phyloP scores from a whole-genome alignment of 192 early-diverging fungal genomes.

The Coemansia erecta region DNA sequence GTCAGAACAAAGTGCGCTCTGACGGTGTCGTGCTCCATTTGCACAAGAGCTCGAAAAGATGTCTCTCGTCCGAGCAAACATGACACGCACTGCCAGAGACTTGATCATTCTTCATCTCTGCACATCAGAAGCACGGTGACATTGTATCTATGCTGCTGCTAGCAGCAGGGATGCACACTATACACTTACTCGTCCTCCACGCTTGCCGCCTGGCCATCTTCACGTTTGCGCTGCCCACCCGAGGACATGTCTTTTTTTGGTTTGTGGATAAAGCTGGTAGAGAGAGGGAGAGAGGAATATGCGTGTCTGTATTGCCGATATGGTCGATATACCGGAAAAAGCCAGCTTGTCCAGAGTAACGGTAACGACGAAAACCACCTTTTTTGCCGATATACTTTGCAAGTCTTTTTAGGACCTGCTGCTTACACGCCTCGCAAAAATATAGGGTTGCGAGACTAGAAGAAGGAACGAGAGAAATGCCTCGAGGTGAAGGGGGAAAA shows the following conservation, averaged over 20 bases:
- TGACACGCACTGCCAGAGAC: neutral
- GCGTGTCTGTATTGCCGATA: slow-evolving; percentile 11
- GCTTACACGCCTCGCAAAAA: too few species aligned
- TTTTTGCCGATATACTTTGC: too few species aligned
- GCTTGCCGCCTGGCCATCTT: slow-evolving; percentile 15
- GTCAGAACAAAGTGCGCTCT: too few species aligned
- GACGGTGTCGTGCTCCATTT: too few species aligned
- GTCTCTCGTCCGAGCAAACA: too few species aligned
- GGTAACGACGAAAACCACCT: neutral
- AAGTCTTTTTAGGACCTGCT: too few species aligned
- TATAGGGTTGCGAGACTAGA: slow-evolving; percentile 6
- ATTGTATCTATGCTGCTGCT: neutral
- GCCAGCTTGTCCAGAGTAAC: neutral
- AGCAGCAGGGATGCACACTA: slow-evolving; percentile 9
- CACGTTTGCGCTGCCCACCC: slow-evolving; percentile 20
- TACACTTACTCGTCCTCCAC: slow-evolving; percentile 45
- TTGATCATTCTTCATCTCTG: neutral
- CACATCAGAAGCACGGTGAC: neutral
- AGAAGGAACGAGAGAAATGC: slow-evolving; percentile 3
- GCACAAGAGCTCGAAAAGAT: too few species aligned
- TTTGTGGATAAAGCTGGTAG: neutral
- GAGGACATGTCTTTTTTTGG: slow-evolving; percentile 11
- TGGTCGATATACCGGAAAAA: neutral
- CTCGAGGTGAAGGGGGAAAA: too few species aligned
- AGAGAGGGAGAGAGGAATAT: slow-evolving; percentile 8